These are phyloP conservation scores for Hemileccinum rubropunctum DNA, from an alignment of 768 basidiomycete species.

Conservation along the genomic window DNA sequence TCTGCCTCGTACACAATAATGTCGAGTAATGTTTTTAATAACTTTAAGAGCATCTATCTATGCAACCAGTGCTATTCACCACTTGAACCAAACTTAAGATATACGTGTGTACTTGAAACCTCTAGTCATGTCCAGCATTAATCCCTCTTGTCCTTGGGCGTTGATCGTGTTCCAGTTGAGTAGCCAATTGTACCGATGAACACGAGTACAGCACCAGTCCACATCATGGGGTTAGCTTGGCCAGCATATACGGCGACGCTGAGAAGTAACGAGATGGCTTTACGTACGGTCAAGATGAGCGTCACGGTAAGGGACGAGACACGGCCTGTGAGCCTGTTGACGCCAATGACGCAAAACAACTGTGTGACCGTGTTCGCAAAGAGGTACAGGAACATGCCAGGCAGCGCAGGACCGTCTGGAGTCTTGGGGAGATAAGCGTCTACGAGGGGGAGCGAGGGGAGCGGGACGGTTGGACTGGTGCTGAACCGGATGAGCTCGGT, in stretches of 20 bases:
- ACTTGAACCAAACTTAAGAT: background rate
- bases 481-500: slow-evolving; percentile 16
- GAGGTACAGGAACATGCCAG: slow-evolving; percentile 60
- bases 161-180: slow-evolving; percentile 33
- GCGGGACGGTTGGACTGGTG: slow-evolving; percentile 13
- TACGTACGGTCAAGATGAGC: slow-evolving; percentile 76
- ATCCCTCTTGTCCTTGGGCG: slow-evolving; percentile 25
- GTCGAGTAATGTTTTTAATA: slow-evolving; percentile 10
- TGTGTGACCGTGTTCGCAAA: slow-evolving; percentile 79
- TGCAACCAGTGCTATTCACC: background rate
- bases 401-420: slow-evolving; percentile 36
- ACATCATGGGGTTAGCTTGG: slow-evolving; percentile 47
- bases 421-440: slow-evolving; percentile 6
- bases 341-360: slow-evolving; percentile 81
- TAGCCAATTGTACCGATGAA: slow-evolving; percentile 71
- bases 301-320: slow-evolving; percentile 76
- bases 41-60: slow-evolving; percentile 12
- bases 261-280: slow-evolving; percentile 72
- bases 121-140: slow-evolving; percentile 1
- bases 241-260: slow-evolving; percentile 57
- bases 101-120: background rate
- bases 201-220: slow-evolving; percentile 67
- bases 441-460: slow-evolving; percentile 8
- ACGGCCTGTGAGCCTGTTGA: slow-evolving; percentile 78
- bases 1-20: slow-evolving; percentile 2